Conservation (phyloP, 352 stramenopile genomes). For the Phytophthora meadii region DNA sequence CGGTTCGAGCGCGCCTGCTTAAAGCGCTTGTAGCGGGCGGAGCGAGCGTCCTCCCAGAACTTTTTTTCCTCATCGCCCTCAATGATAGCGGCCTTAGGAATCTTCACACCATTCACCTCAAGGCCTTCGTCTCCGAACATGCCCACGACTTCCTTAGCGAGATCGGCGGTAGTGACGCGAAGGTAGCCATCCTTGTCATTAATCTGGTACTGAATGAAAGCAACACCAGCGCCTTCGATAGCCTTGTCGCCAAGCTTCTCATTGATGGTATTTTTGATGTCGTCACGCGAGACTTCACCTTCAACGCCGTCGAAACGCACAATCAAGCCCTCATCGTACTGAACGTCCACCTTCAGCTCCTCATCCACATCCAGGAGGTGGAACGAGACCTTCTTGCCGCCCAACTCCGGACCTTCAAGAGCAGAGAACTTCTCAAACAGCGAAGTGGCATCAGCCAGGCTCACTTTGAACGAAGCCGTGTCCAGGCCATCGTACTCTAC, state of each 20-base stretch:
- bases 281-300: slow-evolving; percentile 80
- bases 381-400: slow-evolving; percentile 81
- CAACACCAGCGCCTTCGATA: slow-evolving; percentile 63
- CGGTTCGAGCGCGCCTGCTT: slow-evolving; percentile 85
- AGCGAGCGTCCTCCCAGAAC: slow-evolving; percentile 85
- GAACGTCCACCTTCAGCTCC: slow-evolving; percentile 77
- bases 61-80: slow-evolving; percentile 84
- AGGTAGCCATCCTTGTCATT: slow-evolving; percentile 72
- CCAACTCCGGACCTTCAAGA: slow-evolving; percentile 62
- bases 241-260: slow-evolving; percentile 81
- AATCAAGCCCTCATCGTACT: slow-evolving; percentile 89
- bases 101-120: slow-evolving; percentile 74
- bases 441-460: slow-evolving; percentile 46
- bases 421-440: slow-evolving; percentile 82
- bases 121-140: slow-evolving; percentile 70
- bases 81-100: slow-evolving; percentile 60
- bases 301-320: slow-evolving; percentile 84
- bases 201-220: slow-evolving; percentile 90
- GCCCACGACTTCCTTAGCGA: slow-evolving; percentile 68
- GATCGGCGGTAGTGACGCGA: slow-evolving; percentile 63
- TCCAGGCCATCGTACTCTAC: slow-evolving; percentile 87
- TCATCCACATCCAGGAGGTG: slow-evolving; percentile 75
- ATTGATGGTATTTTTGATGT: slow-evolving; percentile 90
- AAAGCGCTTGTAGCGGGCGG: slow-evolving; percentile 77
- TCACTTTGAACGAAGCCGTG: slow-evolving; percentile 74